Conservation (phyloP, 1,284 basidiomycete genomes). For the Heterobasidion annosum region DNA sequence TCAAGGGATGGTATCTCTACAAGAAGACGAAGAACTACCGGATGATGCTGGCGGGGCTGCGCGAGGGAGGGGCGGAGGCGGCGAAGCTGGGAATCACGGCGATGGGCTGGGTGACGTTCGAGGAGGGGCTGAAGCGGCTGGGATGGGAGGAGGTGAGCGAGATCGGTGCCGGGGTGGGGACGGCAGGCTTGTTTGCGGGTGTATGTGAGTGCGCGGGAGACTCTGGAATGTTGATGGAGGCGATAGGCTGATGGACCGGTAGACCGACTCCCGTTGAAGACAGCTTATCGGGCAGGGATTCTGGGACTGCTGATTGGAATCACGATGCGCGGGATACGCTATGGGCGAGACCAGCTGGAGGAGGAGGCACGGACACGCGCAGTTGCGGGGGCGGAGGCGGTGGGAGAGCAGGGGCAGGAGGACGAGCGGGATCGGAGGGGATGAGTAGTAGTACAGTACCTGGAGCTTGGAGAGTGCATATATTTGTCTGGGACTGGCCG, state of each 20-base stretch:
- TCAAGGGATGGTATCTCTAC: slow-evolving; percentile 87
- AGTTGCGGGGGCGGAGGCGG: slow-evolving; percentile 2
- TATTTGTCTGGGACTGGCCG: neutral
- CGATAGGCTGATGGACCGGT: slow-evolving; percentile 11
- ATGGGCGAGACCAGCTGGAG: slow-evolving; percentile 25
- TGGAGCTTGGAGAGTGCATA: neutral
- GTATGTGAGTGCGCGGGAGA: slow-evolving; percentile 44
- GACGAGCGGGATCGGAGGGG: neutral
- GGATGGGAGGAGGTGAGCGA: slow-evolving; percentile 45
- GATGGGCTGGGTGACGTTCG: slow-evolving; percentile 57
- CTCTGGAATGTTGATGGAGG: neutral
- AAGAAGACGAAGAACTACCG: slow-evolving; percentile 89
- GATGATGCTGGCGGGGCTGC: slow-evolving; percentile 66
- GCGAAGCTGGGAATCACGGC: slow-evolving; percentile 45
- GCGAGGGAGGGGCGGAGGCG: slow-evolving; percentile 53
- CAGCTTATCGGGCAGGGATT: slow-evolving; percentile 35
- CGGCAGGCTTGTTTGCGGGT: slow-evolving; percentile 45
- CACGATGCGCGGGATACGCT: slow-evolving; percentile 42
- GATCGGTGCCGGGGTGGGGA: slow-evolving; percentile 56
- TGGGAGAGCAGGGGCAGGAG: slow-evolving; percentile 14
- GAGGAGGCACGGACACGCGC: slow-evolving; percentile 12
- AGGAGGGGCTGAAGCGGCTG: slow-evolving; percentile 46
- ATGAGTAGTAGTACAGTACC: neutral
- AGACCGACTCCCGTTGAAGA: slow-evolving; percentile 56
- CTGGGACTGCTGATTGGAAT: slow-evolving; percentile 47